Base-by-base conservation (phyloP, 495 filamentous ascomycete species). In the Penicillium desertorum region DNA sequence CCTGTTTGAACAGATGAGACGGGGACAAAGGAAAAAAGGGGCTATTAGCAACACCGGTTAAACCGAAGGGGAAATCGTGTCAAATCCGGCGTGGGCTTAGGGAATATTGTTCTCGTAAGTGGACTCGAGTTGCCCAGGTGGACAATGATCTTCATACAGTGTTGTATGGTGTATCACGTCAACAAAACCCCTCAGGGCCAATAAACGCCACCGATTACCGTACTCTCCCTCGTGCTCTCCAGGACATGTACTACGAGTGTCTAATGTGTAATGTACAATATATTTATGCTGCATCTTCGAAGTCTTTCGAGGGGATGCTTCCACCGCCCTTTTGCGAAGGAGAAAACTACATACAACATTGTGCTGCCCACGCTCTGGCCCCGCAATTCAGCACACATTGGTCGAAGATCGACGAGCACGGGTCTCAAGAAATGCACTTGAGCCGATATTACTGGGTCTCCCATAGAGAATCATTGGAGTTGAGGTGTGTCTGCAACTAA, bases 341-440 rank as follows among this genome's bases (percentile, higher is more conserved):
- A 11, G n/a, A 25, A 57, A 17, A 54, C 17, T 5, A 5, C 10
- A 44, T 5, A 5, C 19, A 44, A 44, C 10, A 23, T 9, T 29
- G 5, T 14, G 16, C 43, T 54, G 14, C 32, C 34, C 54, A 50
- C 48, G 51, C 57, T 45, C 39, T 53, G 41, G 59, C 59, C 59
- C 62, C 62, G 56, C 62, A 56, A 12, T 46, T 22, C 44, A 54
- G n/a, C 58, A 50, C 56, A 32, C 43, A 57, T 53, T 37, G 56
- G 58, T 59, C 32, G 23, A 60, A 51, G 64, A 66, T 66, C 64
- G 61, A 62, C 64, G 41, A 53, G 56, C 45, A 42, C 50, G 45
- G 32, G 43, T 43, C 56, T 57, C 46, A 16, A 17, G 19, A 19
- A 30, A 50, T 42, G 42, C 19, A 19, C 36, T 45, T 14, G 17